Conservation (phyloP, 2,329 filamentous ascomycete genomes). For the Keithomyces neogunnii region DNA sequence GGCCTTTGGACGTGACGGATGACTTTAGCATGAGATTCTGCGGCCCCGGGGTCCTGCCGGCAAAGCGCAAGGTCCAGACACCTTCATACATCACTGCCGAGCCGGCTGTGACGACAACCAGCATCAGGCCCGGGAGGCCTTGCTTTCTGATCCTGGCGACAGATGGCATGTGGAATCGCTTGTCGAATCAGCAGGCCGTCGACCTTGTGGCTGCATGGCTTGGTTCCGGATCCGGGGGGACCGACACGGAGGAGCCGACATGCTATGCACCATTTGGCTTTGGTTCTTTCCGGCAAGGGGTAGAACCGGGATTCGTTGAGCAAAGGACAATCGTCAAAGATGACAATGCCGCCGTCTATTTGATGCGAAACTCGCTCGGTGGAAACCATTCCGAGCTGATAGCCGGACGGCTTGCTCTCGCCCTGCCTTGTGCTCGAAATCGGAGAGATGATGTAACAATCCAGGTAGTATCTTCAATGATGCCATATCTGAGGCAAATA, state of each 20-base stretch:
- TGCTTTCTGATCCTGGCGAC: slow-evolving; percentile 33
- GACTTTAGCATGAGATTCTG: slow-evolving; percentile 30
- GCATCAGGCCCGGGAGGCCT: slow-evolving; percentile 30
- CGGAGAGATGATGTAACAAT: slow-evolving; percentile 66
- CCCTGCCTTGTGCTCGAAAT: slow-evolving; percentile 55
- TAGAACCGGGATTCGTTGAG: slow-evolving; percentile 2
- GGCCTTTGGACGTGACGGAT: slow-evolving; percentile 13
- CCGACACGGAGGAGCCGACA: not conserved
- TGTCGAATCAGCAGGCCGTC: not conserved
- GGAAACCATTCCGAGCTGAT: slow-evolving; percentile 65
- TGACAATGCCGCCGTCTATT: slow-evolving; percentile 67
- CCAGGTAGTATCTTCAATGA: slow-evolving; percentile 53
- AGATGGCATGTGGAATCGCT: not conserved
- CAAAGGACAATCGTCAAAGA: slow-evolving; percentile 6
- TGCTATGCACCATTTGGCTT: not conserved
- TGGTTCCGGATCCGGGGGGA: not conserved
- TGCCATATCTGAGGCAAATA: no score
- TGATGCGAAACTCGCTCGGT: slow-evolving; percentile 67
- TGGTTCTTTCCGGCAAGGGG: not conserved
- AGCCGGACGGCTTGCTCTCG: slow-evolving; percentile 59
- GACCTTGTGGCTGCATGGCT: not conserved
- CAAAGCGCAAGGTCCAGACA: slow-evolving; percentile 31
- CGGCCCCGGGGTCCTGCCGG: slow-evolving; percentile 23
- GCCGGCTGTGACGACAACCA: slow-evolving; percentile 50
- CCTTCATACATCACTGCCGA: slow-evolving; percentile 59